These are phyloP conservation scores for Anisogramma anomala DNA, from an alignment of 2,329 filamentous ascomycete genomes.

Conservation along the genomic window DNA sequence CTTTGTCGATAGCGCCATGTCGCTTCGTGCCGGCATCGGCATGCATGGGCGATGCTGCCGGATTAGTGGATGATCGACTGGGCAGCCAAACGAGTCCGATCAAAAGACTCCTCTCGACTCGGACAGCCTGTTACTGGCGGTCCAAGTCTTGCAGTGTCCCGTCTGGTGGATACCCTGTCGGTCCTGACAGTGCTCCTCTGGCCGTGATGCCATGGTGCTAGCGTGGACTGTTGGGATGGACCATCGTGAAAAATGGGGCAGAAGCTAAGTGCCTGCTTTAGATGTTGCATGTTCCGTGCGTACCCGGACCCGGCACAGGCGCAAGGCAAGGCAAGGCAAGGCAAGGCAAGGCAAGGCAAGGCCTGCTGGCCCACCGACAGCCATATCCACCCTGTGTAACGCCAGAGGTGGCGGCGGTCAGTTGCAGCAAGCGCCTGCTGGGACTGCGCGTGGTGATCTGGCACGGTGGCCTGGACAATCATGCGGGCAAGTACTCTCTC, in stretches of 20 bases:
- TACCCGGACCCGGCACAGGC: not conserved
- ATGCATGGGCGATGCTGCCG: not conserved
- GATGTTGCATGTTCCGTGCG: not conserved
- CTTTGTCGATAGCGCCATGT: no score
- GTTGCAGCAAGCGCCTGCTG: constrained; percentile 2
- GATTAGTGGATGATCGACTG: not conserved
- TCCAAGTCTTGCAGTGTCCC: no score
- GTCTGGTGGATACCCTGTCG: no score
- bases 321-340: no score
- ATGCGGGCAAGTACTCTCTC: not conserved
- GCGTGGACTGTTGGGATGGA: not conserved
- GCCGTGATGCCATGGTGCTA: no score
- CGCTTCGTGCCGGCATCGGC: not conserved
- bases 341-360: no score
- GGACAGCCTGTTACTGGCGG: no score
- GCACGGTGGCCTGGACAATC: not conserved
- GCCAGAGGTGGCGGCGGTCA: not conserved
- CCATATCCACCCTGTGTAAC: not conserved
- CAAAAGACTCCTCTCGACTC: no score
- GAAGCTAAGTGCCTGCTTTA: not conserved
- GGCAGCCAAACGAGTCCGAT: not conserved
- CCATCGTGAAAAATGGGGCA: not conserved
- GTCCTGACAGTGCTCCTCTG: no score
- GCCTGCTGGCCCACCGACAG: not conserved
- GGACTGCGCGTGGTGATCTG: not conserved